Conservation (phyloP, 805 yeast species). For the Candida ortonii region DNA sequence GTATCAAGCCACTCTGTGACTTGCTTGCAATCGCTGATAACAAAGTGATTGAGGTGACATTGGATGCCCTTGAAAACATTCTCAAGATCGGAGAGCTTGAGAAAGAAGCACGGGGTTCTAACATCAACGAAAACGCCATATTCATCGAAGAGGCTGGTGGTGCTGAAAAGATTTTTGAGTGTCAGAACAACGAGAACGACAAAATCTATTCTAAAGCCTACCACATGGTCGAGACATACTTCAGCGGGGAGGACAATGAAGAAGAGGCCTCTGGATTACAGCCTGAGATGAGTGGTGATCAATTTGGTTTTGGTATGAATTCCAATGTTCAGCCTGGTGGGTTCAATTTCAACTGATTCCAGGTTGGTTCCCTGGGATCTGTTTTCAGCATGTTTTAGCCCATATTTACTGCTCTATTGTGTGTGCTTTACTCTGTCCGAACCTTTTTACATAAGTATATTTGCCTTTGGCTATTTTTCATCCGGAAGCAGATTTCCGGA, state of each 20-base stretch:
- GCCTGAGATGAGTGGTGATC: conserved; percentile 70
- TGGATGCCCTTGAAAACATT: conserved; percentile 93
- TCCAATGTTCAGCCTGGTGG: conserved; percentile 45
- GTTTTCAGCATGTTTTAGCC: conserved; percentile 85
- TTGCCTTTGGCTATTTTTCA: conserved; percentile 16
- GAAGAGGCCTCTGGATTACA: conserved; percentile 69
- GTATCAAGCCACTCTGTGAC: conserved; percentile 96
- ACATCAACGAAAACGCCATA: conserved; percentile 81
- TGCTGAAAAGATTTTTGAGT: conserved; percentile 89
- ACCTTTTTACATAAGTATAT: conserved; percentile 18
- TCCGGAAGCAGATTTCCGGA: too few species aligned
- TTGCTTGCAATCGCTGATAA: conserved; percentile 83
- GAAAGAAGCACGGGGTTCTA: conserved; percentile 67
- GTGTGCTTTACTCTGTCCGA: conserved; percentile 50
- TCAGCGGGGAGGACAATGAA: conserved; percentile 73
- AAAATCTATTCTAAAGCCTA: conserved; percentile 90
- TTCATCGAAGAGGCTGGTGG: conserved; percentile 98
- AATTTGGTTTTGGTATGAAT: conserved; percentile 82
- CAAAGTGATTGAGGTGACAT: conserved; percentile 88
- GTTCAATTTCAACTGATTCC: conserved; percentile 46
- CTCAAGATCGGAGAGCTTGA: conserved; percentile 92
- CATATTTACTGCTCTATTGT: conserved; percentile 58
- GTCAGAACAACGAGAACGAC: conserved; percentile 89
- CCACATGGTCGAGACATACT: conserved; percentile 85
- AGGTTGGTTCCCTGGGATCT: conserved; percentile 62